Conservation (phyloP, 2,329 filamentous ascomycete genomes). For the Pseudocercospora pini-densiflorae region DNA sequence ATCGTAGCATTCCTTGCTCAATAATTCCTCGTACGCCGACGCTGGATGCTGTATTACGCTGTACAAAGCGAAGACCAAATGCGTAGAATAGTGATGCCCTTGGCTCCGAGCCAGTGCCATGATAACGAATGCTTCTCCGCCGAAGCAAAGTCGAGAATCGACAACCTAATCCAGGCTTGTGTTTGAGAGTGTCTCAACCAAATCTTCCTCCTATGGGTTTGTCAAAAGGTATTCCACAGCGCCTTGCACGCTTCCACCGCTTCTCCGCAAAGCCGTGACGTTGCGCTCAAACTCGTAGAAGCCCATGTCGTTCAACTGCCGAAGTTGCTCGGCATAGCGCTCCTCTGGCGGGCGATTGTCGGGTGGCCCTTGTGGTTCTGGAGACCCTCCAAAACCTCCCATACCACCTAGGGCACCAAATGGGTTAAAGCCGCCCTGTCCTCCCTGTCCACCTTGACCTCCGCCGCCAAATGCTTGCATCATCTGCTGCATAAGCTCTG, state of each 20-base stretch:
- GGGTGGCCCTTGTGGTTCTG: conserved; percentile 58
- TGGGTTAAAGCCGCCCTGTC: conserved; percentile 48
- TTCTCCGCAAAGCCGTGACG: conserved; percentile 81
- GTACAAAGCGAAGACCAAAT: conserved; percentile 16
- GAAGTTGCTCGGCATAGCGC: conserved; percentile 84
- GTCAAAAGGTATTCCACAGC: conserved; percentile 74
- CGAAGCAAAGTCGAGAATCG: neutral
- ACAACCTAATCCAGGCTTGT: neutral
- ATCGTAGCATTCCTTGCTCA: conserved; percentile 9
- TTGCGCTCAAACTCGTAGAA: conserved; percentile 98
- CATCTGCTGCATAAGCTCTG: conserved; percentile 58
- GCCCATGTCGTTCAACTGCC: conserved; percentile 97
- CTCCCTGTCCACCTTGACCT: conserved; percentile 44
- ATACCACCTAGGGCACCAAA: conserved; percentile 43
- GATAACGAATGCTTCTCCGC: conserved; percentile 2
- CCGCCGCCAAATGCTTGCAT: conserved; percentile 60
- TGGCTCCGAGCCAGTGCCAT: conserved; percentile 10
- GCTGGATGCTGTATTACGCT: conserved; percentile 27
- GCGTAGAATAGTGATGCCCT: conserved; percentile 9
- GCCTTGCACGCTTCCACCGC: conserved; percentile 92
- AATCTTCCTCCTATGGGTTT: conserved; percentile 7
- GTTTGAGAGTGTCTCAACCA: neutral
- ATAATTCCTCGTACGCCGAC: conserved; percentile 21
- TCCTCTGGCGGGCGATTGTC: conserved; percentile 94
- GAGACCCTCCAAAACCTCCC: conserved; percentile 34